phyloP scores from a whole-genome alignment of 2,329 filamentous ascomycete species.

The Talaromyces atroroseus region DNA sequence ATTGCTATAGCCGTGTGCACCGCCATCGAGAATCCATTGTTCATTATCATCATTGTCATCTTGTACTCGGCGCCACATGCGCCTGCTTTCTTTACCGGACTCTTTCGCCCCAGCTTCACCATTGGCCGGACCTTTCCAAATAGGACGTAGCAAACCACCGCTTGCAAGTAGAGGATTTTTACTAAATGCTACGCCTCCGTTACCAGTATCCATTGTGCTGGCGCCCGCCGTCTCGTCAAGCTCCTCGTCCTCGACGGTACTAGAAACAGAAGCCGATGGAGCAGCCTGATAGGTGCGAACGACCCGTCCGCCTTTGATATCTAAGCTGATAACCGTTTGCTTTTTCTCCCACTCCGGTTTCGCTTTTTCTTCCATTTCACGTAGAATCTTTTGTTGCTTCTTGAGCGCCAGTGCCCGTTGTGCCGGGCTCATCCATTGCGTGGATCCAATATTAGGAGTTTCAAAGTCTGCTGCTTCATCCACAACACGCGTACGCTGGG shows the following conservation, averaged over 20 bases:
- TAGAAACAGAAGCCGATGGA: conserved; percentile 18
- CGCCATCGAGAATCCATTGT: conserved; percentile 44
- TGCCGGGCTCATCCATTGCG: conserved; percentile 78
- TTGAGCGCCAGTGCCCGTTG: conserved; percentile 79
- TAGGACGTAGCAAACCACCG: conserved; percentile 40
- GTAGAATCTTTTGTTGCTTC: conserved; percentile 73
- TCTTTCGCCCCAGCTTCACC: conserved; percentile 21
- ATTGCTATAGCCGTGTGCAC: conserved; percentile 31
- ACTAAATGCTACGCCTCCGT: conserved; percentile 34
- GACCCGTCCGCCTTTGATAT: conserved; percentile 71
- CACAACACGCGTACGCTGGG: conserved; percentile 72
- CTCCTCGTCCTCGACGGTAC: conserved; percentile 20
- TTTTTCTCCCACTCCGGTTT: conserved; percentile 85
- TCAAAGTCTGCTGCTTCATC: conserved; percentile 78
- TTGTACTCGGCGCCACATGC: conserved; percentile 44
- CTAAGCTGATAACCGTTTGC: conserved; percentile 76
- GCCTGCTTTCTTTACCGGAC: conserved; percentile 29
- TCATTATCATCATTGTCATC: conserved; percentile 45
- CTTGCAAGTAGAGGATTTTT: conserved; percentile 40
- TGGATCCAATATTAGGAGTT: conserved; percentile 55
- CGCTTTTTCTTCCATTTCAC: conserved; percentile 82
- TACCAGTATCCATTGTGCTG: conserved; percentile 17
- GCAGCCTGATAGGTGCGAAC: conserved; percentile 49
- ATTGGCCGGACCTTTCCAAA: conserved; percentile 36
- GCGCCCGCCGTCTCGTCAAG: conserved; percentile 15